Evolutionary conservation across 352 stramenopile genomes (phyloP).

Genomic region (Phytophthora sp.): DNA sequence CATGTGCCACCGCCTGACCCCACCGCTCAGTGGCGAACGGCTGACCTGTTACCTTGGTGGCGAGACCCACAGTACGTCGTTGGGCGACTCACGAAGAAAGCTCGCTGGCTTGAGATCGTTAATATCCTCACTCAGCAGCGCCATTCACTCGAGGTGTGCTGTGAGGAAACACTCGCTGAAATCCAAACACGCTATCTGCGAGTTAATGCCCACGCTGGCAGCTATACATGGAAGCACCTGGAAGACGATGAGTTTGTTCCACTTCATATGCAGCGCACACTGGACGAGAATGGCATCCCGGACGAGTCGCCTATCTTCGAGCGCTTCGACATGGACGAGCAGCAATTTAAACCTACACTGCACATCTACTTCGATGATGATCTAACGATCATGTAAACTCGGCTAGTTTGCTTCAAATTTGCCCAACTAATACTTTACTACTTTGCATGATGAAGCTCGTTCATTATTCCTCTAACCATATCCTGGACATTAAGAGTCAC

Average conservation of each 20-base stretch:
- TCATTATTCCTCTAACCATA: too few species aligned
- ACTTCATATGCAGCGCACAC: constrained; percentile 87
- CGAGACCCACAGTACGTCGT: constrained; percentile 76
- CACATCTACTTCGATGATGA: constrained; percentile 96
- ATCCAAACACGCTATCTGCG: constrained; percentile 88
- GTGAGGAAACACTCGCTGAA: constrained; percentile 88
- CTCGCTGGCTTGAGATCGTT: constrained; percentile 85
- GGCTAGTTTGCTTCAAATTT: too few species aligned
- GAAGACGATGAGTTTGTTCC: constrained; percentile 89
- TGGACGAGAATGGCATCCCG: constrained; percentile 88
- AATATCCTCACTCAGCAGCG: constrained; percentile 92
- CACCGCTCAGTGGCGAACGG: constrained; percentile 72
- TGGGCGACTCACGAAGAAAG: constrained; percentile 70
- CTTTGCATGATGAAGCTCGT: too few species aligned
- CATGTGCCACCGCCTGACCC: constrained; percentile 88
- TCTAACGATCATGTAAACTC: constrained; percentile 76
- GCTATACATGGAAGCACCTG: constrained; percentile 94
- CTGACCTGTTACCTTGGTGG: constrained; percentile 89
- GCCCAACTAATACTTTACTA: too few species aligned
- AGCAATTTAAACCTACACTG: constrained; percentile 88
- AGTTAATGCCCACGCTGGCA: constrained; percentile 89
- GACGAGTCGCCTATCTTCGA: constrained; percentile 87
- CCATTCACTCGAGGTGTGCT: constrained; percentile 84
- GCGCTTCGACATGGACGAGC: constrained; percentile 86
- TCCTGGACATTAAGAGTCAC: constrained; percentile 16